Conservation (phyloP, 163 green algal species). For the Coccomyxa subellipsoidea region DNA sequence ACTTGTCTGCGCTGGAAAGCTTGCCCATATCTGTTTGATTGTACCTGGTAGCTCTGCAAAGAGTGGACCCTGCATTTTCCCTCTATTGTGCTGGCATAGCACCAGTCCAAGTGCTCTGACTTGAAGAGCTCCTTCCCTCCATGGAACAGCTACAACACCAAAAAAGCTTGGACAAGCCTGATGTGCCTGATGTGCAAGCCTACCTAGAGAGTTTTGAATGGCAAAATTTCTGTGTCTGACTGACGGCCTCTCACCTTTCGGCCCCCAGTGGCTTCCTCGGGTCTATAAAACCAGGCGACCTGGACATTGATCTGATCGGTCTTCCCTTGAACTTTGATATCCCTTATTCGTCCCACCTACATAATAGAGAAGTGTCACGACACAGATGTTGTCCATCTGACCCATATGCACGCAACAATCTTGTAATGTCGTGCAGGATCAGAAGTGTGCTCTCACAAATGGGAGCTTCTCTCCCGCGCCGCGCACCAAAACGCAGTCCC, state of each 20-base stretch:
- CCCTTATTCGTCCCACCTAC: conserved; percentile 37
- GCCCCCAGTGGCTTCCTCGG: conserved; percentile 70
- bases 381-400: too few species aligned
- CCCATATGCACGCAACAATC: background rate
- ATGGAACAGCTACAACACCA: conserved; percentile 58
- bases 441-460: conserved; percentile 7
- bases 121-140: conserved; percentile 76
- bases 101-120: conserved; percentile 62
- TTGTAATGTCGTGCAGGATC: background rate
- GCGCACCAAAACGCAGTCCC: conserved; percentile 1
- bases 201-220: too few species aligned
- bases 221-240: background rate
- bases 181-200: too few species aligned
- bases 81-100: conserved; percentile 47
- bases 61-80: conserved; percentile 60
- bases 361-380: too few species aligned
- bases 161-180: background rate
- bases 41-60: conserved; percentile 56
- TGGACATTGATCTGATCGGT: conserved; percentile 16
- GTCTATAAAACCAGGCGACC: conserved; percentile 79
- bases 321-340: conserved; percentile 18
- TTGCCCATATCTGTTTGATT: background rate
- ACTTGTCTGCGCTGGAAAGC: background rate
- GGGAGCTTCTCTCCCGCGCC: conserved; percentile 1
- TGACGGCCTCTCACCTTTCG: conserved; percentile 41